Evolutionary conservation across 371 early-diverging fungal species (phyloP).

Genomic region (Apophysomyces sp.): DNA sequence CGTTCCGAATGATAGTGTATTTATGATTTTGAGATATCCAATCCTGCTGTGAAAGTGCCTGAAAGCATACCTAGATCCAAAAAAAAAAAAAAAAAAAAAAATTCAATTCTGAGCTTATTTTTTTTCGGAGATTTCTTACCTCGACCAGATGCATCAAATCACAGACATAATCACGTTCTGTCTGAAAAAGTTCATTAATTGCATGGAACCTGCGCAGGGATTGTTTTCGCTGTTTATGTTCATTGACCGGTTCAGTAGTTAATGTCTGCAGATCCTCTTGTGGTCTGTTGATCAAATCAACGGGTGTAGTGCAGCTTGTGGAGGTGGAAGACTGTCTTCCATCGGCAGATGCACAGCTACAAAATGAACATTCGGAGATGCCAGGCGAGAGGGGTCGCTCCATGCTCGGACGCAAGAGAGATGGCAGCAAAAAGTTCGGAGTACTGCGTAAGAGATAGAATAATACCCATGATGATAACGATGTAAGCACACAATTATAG

Average conservation of each 20-base stretch:
- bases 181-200: constrained; percentile 41
- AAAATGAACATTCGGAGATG: constrained; percentile 14
- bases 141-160: constrained; percentile 38
- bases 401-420: background rate
- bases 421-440: background rate
- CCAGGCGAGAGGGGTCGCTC: background rate
- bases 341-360: constrained; percentile 18
- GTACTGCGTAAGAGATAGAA: background rate
- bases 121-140: constrained; percentile 22
- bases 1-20: constrained; percentile 35
- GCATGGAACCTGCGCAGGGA: constrained; percentile 32
- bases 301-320: constrained; percentile 14
- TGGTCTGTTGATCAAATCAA: constrained; percentile 1
- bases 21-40: constrained; percentile 41
- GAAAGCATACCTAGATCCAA: constrained; percentile 30
- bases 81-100: background rate
- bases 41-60: constrained; percentile 20
- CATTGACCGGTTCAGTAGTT: constrained; percentile 7
- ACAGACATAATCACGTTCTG: constrained; percentile 45
- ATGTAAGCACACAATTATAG: background rate
- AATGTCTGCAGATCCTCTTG: constrained; percentile 2
- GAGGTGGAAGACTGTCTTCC: constrained; percentile 3
- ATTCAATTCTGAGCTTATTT: background rate
- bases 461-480: background rate
- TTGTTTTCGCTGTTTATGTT: constrained; percentile 23